Evolutionary conservation across 1,284 basidiomycete species (phyloP).

Genomic region (Coriolopsis trogii): DNA sequence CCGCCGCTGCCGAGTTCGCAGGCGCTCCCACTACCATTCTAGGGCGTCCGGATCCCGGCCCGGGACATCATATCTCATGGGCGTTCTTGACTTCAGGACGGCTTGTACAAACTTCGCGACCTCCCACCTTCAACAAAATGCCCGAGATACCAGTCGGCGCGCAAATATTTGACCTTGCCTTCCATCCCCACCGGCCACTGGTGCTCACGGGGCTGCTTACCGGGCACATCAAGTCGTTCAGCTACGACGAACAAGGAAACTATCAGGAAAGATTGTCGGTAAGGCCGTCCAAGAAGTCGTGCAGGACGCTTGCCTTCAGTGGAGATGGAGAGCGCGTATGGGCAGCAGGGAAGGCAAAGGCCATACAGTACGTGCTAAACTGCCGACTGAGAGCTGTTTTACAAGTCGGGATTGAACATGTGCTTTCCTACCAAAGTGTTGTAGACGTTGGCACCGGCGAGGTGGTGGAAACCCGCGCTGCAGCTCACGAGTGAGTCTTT

Average conservation of each 20-base stretch:
- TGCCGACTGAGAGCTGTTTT: neutral
- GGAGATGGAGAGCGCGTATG: conserved; percentile 70
- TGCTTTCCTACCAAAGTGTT: conserved; percentile 54
- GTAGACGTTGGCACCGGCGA: conserved; percentile 72
- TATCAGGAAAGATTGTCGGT: conserved; percentile 55
- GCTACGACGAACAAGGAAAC: conserved; percentile 71
- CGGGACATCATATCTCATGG: too few relatives aligned
- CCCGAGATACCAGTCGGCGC: conserved; percentile 73
- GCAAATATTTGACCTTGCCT: conserved; percentile 89
- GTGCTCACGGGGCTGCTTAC: conserved; percentile 83
- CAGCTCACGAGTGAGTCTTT: conserved; percentile 79
- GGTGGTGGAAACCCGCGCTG: conserved; percentile 60
- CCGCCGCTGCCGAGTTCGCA: too few relatives aligned
- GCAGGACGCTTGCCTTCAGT: conserved; percentile 69
- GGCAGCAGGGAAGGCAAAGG: conserved; percentile 84
- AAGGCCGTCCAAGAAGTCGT: conserved; percentile 74
- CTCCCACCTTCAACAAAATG: conserved; percentile 44
- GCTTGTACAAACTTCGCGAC: too few relatives aligned
- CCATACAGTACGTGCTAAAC: conserved; percentile 70
- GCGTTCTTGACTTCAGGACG: too few relatives aligned
- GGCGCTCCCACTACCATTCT: too few relatives aligned
- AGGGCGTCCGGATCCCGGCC: too few relatives aligned
- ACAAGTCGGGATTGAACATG: neutral
- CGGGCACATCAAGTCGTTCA: conserved; percentile 81
- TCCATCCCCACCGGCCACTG: conserved; percentile 73